Evolutionary conservation across 768 basidiomycete genomes (phyloP).

Genomic region (Tephrocybe rancida): DNA sequence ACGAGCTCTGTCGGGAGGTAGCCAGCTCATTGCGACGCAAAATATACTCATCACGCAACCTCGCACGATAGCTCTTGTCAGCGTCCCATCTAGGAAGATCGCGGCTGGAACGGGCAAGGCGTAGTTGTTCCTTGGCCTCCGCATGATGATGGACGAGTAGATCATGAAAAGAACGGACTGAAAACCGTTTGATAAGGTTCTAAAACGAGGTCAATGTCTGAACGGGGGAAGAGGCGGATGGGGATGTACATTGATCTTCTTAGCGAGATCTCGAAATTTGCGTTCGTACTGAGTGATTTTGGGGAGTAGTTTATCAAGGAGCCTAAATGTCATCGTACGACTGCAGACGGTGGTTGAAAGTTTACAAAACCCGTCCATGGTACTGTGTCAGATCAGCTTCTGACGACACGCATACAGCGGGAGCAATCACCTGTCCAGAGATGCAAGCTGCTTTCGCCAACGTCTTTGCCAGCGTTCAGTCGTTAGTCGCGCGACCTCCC

Average conservation of each 20-base stretch:
- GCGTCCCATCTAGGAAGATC: conserved; percentile 34
- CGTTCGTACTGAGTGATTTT: conserved; percentile 41
- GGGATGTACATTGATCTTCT: conserved; percentile 35
- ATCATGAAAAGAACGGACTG: conserved; percentile 34
- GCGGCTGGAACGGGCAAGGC: conserved; percentile 22
- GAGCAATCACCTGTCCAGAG: conserved; percentile 12
- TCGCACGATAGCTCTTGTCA: conserved; percentile 33
- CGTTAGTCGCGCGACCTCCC: neutral
- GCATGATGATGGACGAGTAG: conserved; percentile 28
- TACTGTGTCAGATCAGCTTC: conserved; percentile 6
- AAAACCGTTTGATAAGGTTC: conserved; percentile 32
- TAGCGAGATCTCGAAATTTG: conserved; percentile 38
- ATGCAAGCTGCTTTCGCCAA: conserved; percentile 5
- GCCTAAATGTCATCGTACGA: conserved; percentile 5
- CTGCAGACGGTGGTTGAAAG: conserved; percentile 9
- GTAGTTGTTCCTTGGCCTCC: conserved; percentile 29
- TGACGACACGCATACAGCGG: neutral
- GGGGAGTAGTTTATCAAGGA: conserved; percentile 18
- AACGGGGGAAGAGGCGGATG: neutral
- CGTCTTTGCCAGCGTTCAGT: conserved; percentile 10
- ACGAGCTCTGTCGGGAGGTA: conserved; percentile 8
- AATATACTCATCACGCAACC: conserved; percentile 31
- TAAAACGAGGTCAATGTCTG: neutral
- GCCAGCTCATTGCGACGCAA: conserved; percentile 16
- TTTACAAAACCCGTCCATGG: conserved; percentile 9